Evolutionary conservation across 768 basidiomycete species (phyloP), one percentile per base, ranked within the genome.

Genomic region (Leccinum variicolor): DNA sequence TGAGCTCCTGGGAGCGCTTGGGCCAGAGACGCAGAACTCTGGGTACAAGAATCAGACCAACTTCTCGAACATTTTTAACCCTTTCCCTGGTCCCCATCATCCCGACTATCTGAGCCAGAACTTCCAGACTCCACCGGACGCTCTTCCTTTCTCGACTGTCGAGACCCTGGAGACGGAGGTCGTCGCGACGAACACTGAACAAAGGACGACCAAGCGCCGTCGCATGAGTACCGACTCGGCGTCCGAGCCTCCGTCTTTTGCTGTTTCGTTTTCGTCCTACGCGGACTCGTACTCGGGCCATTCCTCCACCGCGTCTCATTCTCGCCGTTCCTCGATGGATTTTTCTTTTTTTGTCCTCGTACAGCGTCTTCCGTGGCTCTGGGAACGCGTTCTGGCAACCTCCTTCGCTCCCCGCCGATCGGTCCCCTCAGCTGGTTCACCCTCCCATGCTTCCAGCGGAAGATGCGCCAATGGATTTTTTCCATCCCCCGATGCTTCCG

Each of bases 371-470:
- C 28, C 75, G 84, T 15, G 84, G 82, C 6, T 81, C 80, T 6
- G 81, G 79, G 0, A 81, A 73, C 28, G 60, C 86, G 7, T 86
- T 88, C 64, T 90, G 89, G 88, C 90, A 92, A 70, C 88, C 89
- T 3, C 86, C 89, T 8, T 86, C 88, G 80, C 78, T 88, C 62
- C 75, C 82, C 4, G 81, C 83, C 61, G 81, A 80, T 26, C 74
- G 79, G 54, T 84, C 85, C 4, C 82, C 82, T 1, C 77, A 80
- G n/a, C 69, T 84, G 41, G 78, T 86, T 60, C 89, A 90, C 59
- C 88, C 89, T 9, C 85, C 86, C 3, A 86, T 89, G 86, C 76
- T 86, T 3, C 82, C 83, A 0, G 56, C 73, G 5, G 84, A 84
- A 33, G 86, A 89, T 54, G 80, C 82, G 19, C 81, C 84, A 17